These are phyloP conservation scores for Clathrospora elynae DNA, from an alignment of 2,329 filamentous ascomycete genomes.

Conservation along the genomic window DNA sequence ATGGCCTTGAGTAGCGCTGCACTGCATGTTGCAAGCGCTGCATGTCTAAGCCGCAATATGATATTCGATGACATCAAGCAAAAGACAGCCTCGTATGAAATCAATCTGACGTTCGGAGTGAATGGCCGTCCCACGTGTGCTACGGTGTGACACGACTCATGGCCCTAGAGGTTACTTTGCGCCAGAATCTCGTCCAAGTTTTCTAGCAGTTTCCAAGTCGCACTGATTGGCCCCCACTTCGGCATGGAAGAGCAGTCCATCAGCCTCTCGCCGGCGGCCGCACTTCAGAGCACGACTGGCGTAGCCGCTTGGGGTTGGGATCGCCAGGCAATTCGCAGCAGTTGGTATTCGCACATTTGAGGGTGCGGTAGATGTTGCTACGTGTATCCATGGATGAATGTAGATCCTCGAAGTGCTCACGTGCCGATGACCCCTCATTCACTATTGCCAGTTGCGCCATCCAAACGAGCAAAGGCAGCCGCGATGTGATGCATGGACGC, in stretches of 20 bases:
- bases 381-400: no score
- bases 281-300: slow-evolving; percentile 32
- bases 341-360: no score
- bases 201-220: slow-evolving; percentile 42
- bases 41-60: background rate
- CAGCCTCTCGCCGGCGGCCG: slow-evolving; percentile 26
- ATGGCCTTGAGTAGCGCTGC: no score
- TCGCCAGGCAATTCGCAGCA: slow-evolving; percentile 9
- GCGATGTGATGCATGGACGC: background rate
- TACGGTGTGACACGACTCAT: slow-evolving; percentile 35
- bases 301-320: slow-evolving; percentile 21
- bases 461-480: background rate
- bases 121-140: slow-evolving; percentile 2
- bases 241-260: slow-evolving; percentile 12
- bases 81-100: background rate
- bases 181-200: slow-evolving; percentile 28
- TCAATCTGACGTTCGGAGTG: no score
- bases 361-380: no score
- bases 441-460: slow-evolving; percentile 8
- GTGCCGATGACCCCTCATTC: slow-evolving; percentile 23
- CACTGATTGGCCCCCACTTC: slow-evolving; percentile 37
- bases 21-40: no score
- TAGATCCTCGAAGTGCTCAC: slow-evolving; percentile 17
- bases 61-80: background rate
- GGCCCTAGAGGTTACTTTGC: slow-evolving; percentile 15